These are phyloP conservation scores for Picochlorum sp. DNA, from an alignment of 139 green algal species.

Conservation along the genomic window DNA sequence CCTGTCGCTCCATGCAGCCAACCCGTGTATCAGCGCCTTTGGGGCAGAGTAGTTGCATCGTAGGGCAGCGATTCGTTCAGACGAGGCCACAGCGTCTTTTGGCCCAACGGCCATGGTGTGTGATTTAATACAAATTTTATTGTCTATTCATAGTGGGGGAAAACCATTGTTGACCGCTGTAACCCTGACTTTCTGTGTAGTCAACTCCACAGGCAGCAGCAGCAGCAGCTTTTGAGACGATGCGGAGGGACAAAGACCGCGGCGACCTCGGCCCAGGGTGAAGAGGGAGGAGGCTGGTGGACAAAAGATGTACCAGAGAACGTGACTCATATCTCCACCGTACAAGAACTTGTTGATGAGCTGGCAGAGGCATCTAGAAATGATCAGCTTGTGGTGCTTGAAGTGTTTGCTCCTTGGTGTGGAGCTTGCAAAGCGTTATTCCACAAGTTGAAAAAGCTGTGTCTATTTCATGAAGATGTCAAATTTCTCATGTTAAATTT, in stretches of 20 bases:
- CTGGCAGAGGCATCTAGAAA: conserved; percentile 34
- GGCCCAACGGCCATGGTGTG: no score
- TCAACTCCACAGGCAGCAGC: no score
- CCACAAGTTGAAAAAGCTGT: conserved; percentile 76
- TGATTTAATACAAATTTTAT: no score
- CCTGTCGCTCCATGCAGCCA: no score
- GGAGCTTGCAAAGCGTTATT: conserved; percentile 81
- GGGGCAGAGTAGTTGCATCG: no score
- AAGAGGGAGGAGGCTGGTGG: conserved; percentile 45
- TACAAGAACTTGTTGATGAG: conserved; percentile 75
- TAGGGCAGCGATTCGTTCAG: no score
- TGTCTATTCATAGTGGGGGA: no score
- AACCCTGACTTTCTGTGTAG: no score
- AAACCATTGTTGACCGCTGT: no score
- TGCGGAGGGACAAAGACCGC: not conserved
- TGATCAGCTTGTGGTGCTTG: conserved; percentile 73
- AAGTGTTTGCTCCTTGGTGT: conserved; percentile 90
- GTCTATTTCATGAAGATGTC: conserved; percentile 56
- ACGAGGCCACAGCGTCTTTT: no score
- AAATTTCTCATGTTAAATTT: conserved; percentile 81
- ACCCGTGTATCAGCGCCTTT: no score
- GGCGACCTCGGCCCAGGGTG: not conserved
- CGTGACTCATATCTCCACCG: conserved; percentile 53
- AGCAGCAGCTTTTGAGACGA: not conserved
- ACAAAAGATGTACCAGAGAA: conserved; percentile 44